Evolutionary conservation across 495 filamentous ascomycete species (phyloP), one percentile per base, ranked within the genome.

Genomic region (Hypoxylon lienhwacheense): DNA sequence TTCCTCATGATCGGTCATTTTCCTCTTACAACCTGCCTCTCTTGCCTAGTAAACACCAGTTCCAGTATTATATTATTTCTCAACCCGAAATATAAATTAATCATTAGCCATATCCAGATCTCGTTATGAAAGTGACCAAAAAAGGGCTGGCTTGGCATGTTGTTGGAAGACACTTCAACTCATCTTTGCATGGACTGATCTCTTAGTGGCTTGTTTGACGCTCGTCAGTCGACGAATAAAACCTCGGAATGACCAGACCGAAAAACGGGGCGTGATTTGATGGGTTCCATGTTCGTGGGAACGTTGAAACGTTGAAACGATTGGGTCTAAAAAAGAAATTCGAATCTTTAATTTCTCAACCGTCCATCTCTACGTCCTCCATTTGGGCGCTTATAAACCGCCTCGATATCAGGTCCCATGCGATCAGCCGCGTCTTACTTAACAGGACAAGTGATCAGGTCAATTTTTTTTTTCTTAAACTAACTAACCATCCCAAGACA

Each of bases 371-470:
- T 45, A 26, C 21, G 47, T n/a, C 25, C 28, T 28, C 42, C 14
- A 11, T 25, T n/a, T 25, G 31, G 32, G 58, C 58, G 58, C 58
- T 55, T 61, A 56, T 44, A 49, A 48, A 52, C 6, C 29, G 7
- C 26, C 26, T 37, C 5, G 19, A 35, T 20, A 15, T 34, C 34
- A 21, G 40, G 21, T 25, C 32, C 31, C n/a, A n/a, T n/a, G n/a
- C 24, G 31, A 21, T 60, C 56, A 60, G 56, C 56, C 56, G 56
- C 56, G 56, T 40, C 56, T 55, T 49, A 15, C 37, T 40, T 49
- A n/a, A 45, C 37, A 20, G 20, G 15, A 45, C 37, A 20, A 25
- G 24, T 20, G 34, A 32, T 35, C n/a, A n/a, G n/a, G n/a, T n/a
- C n/a, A n/a, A n/a, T n/a, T n/a, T n/a, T n/a, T n/a, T n/a, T n/a